These are phyloP conservation scores for Myriosclerotinia curreyana DNA, from an alignment of 2,329 filamentous ascomycete genomes.

Conservation along the genomic window DNA sequence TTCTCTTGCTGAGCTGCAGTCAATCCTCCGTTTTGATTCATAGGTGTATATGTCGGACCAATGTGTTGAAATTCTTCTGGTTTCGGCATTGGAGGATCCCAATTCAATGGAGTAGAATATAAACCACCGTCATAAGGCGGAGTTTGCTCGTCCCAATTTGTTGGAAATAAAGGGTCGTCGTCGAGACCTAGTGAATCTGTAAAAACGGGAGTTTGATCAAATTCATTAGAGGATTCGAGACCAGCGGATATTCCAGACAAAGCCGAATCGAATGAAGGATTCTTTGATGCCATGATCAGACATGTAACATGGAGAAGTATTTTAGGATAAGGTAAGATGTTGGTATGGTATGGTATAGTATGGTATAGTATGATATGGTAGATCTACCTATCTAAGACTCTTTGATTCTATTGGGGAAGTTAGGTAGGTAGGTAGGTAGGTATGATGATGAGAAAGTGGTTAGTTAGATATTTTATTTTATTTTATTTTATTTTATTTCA, in stretches of 20 bases:
- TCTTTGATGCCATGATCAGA: conserved; percentile 29
- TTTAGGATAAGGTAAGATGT: neutral
- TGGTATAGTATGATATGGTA: too few relatives aligned
- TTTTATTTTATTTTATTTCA: too few relatives aligned
- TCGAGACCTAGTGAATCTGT: conserved; percentile 32
- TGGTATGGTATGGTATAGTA: too few relatives aligned
- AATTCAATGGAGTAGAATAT: conserved; percentile 38
- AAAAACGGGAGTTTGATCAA: conserved; percentile 33
- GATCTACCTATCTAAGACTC: too few relatives aligned
- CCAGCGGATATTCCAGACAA: conserved; percentile 33
- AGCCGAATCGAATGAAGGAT: conserved; percentile 31
- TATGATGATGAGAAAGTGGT: too few relatives aligned
- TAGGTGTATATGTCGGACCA: conserved; percentile 20
- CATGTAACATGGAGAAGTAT: conserved; percentile 3
- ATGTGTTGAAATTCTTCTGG: conserved; percentile 28
- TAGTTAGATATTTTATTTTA: too few relatives aligned
- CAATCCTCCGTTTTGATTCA: conserved; percentile 43
- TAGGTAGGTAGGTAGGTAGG: too few relatives aligned
- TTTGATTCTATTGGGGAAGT: too few relatives aligned
- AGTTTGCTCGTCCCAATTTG: conserved; percentile 36
- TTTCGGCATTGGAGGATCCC: conserved; percentile 36
- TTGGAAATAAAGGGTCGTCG: conserved; percentile 34
- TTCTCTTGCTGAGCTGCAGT: conserved; percentile 60
- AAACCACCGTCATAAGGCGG: conserved; percentile 37
- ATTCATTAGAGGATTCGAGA: conserved; percentile 29